Evolutionary conservation across 805 yeast genomes (phyloP).

Genomic region (Kodamaea kaohsiungensis): DNA sequence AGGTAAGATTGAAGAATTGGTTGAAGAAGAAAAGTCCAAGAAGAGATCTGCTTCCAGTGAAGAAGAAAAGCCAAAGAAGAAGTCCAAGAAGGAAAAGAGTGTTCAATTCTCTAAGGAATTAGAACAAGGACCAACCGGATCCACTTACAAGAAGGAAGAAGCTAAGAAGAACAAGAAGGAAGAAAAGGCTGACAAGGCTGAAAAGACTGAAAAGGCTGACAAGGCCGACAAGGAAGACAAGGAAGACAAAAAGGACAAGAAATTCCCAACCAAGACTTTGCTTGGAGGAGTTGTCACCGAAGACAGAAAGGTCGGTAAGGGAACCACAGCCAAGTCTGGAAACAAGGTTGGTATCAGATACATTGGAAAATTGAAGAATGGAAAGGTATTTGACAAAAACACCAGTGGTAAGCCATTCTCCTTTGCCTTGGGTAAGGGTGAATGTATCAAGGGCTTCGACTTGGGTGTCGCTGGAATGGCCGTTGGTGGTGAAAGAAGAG

Average conservation of each 20-base stretch:
- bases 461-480: constrained; percentile 98
- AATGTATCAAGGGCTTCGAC: constrained; percentile 98
- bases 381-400: constrained; percentile 95
- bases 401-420: constrained; percentile 94
- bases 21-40: constrained; percentile 56
- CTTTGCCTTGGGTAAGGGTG: constrained; percentile 93
- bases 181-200: constrained; percentile 20
- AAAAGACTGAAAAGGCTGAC: constrained; percentile 23
- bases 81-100: constrained; percentile 47
- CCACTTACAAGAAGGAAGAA: constrained; percentile 28
- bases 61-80: constrained; percentile 30
- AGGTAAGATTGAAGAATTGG: constrained; percentile 71
- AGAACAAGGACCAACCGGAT: constrained; percentile 90
- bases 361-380: constrained; percentile 96
- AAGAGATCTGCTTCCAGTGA: constrained; percentile 36
- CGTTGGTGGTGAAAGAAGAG: constrained; percentile 98
- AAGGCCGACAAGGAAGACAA: constrained; percentile 15
- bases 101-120: constrained; percentile 88
- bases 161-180: constrained; percentile 23
- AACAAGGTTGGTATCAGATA: constrained; percentile 94
- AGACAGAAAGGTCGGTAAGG: constrained; percentile 88
- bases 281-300: constrained; percentile 93
- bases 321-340: constrained; percentile 84
- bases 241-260: constrained; percentile 37
- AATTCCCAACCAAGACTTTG: constrained; percentile 72